Conservation (phyloP, 345 rosid genomes). For the Pistacia vera region DNA sequence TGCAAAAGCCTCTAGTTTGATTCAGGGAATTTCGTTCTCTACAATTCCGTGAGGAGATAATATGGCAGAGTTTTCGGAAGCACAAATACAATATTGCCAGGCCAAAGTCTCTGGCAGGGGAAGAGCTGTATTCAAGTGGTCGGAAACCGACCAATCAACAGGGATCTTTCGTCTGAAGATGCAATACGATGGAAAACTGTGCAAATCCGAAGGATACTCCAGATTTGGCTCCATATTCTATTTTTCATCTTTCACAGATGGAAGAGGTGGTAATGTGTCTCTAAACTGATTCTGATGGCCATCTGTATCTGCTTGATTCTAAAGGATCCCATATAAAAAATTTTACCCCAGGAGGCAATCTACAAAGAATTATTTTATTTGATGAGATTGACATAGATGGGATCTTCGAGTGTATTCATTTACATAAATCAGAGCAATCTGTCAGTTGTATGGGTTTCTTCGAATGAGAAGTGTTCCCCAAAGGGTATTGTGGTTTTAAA, state of each 20-base stretch:
- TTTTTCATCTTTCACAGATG: too few relatives aligned
- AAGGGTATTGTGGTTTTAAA: neutral
- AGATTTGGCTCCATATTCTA: too few relatives aligned
- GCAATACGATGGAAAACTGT: constrained; percentile 31
- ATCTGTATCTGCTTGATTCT: too few relatives aligned
- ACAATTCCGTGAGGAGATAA: constrained; percentile 13
- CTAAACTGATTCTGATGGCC: too few relatives aligned
- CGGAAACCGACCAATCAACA: constrained; percentile 13
- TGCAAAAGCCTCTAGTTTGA: constrained; percentile 28
- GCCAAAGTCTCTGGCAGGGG: constrained; percentile 20
- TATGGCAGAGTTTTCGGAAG: constrained; percentile 27
- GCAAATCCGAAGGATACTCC: constrained; percentile 23
- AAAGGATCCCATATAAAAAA: too few relatives aligned
- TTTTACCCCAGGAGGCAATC: constrained; percentile 2
- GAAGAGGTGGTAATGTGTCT: too few relatives aligned
- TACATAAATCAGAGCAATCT: neutral
- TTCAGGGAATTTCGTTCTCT: constrained; percentile 35
- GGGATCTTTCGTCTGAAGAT: constrained; percentile 28
- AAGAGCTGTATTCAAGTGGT: constrained; percentile 18
- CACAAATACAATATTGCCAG: constrained; percentile 24
- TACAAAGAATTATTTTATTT: neutral
- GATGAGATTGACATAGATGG: constrained; percentile 23
- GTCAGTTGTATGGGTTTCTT: neutral
- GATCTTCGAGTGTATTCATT: constrained; percentile 20
- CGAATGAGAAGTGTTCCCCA: neutral